phyloP scores from a whole-genome alignment of 2,329 filamentous ascomycete genomes.

The Paraconiothyrium brasiliense region DNA sequence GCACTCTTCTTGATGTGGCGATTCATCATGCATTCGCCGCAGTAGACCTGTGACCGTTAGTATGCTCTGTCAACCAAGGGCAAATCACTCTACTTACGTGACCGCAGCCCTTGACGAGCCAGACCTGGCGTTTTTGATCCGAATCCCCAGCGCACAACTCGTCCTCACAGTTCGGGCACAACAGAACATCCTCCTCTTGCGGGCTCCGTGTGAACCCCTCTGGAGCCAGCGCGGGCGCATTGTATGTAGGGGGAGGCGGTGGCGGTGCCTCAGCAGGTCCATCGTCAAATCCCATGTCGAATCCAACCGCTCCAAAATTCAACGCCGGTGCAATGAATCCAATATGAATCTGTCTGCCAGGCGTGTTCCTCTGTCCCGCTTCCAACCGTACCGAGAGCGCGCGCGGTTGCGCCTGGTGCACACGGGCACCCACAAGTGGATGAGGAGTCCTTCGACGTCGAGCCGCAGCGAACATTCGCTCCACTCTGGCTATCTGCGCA shows the following conservation, averaged over 20 bases:
- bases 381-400: not conserved
- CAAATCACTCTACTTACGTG: constrained; percentile 71
- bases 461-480: constrained; percentile 1
- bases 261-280: constrained; percentile 32
- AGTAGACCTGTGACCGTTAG: constrained; percentile 58
- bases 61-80: not conserved
- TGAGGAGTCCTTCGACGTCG: not conserved
- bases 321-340: constrained; percentile 39
- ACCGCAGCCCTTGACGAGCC: constrained; percentile 89
- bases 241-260: constrained; percentile 60
- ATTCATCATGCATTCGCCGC: constrained; percentile 60
- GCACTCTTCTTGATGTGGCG: constrained; percentile 48
- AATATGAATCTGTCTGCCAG: constrained; percentile 28
- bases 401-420: not conserved
- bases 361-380: constrained; percentile 14
- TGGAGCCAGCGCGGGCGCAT: constrained; percentile 70
- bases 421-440: not conserved
- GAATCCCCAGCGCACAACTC: constrained; percentile 80
- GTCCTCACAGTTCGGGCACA: constrained; percentile 87
- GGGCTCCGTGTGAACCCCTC: constrained; percentile 85
- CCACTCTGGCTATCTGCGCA: constrained; percentile 5
- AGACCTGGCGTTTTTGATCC: constrained; percentile 81
- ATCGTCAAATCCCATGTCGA: constrained; percentile 50
- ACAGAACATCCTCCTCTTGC: constrained; percentile 73
- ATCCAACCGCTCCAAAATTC: constrained; percentile 56